Evolutionary conservation across 305 asterid genomes (phyloP).

Genomic region (Withania somnifera): DNA sequence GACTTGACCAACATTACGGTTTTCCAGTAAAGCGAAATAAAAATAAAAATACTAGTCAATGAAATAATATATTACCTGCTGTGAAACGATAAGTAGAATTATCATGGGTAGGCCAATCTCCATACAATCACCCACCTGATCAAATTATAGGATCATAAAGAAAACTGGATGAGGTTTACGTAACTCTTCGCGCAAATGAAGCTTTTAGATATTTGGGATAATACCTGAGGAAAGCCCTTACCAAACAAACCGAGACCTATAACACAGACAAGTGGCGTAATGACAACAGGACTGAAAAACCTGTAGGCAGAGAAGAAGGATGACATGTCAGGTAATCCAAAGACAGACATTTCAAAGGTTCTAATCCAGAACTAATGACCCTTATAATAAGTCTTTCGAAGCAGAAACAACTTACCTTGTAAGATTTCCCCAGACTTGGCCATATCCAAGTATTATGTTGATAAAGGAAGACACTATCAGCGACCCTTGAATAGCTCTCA

Average conservation of each 20-base stretch:
- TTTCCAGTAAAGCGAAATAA: neutral
- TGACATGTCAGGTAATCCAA: neutral
- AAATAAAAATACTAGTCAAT: neutral
- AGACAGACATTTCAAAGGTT: neutral
- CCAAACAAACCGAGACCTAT: constrained; percentile 83
- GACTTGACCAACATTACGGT: constrained; percentile 3
- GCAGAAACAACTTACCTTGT: constrained; percentile 36
- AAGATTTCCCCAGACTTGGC: constrained; percentile 74
- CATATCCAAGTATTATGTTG: constrained; percentile 71
- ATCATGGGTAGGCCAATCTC: constrained; percentile 86
- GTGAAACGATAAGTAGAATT: constrained; percentile 60
- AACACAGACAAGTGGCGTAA: constrained; percentile 75
- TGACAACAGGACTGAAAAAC: constrained; percentile 59
- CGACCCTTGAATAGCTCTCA: constrained; percentile 93
- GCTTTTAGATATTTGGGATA: neutral
- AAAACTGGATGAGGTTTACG: constrained; percentile 5
- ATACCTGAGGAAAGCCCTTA: constrained; percentile 85
- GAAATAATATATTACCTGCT: constrained; percentile 52
- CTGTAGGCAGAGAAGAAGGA: constrained; percentile 27
- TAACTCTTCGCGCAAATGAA: neutral
- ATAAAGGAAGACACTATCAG: constrained; percentile 77
- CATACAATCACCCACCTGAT: constrained; percentile 76
- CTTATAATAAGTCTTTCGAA: neutral
- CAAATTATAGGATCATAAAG: constrained; percentile 5
- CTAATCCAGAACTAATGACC: neutral